Evolutionary conservation across 768 basidiomycete species (phyloP), one percentile per base, ranked within the genome.

Genomic region (Pisolithus orientalis): DNA sequence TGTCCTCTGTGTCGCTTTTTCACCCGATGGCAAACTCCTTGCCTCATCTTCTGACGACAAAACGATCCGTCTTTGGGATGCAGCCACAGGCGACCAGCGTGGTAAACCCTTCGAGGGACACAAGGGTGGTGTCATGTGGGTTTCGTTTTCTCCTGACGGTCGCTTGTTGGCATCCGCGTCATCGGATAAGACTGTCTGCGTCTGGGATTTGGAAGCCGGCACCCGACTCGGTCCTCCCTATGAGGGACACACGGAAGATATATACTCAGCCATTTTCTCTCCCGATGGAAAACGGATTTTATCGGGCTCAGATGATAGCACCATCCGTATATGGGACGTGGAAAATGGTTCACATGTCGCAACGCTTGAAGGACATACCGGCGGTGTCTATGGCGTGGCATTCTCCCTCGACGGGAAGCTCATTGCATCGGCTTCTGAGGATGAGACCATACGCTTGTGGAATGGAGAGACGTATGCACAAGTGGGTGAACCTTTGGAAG

Each of bases 21-120:
- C 59, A 5, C 48, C 59, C 16, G 53, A 61, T 50, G 59, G 56
- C 11, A 42, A 25, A 11, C 17, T 48, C 7, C 28, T 61, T 6
- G 52, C 42, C 2, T 53, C 56, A 14, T 34, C 37, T 24, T 60
- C 56, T 6, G 32, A 25, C 4, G 58, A 59, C 48, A 40, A 40
- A n/a, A 57, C 57, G n/a, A 44, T 59, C n/a, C n/a, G 58, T n/a
- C 10, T 59, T 2, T 59, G 58, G 58, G 50, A 54, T 42, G 51
- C 29, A 7, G 17, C 7, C 5, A 32, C 53, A 5, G 55, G 55
- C 13, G n/a, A 4, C 1, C 27, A 31, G 27, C 25, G 25, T 45
- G 27, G 29, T 14, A 32, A 9, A 17, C 16, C 44, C 16, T 13
- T 16, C 8, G 5, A 45, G 13, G 44, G 44, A 7, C 44, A 45